A percentile compares a stretch with the other conserved stretches of the same genome.
Evolutionary conservation across 495 filamentous ascomycete species (phyloP).

Genomic region (Aspergillus nanangensis): DNA sequence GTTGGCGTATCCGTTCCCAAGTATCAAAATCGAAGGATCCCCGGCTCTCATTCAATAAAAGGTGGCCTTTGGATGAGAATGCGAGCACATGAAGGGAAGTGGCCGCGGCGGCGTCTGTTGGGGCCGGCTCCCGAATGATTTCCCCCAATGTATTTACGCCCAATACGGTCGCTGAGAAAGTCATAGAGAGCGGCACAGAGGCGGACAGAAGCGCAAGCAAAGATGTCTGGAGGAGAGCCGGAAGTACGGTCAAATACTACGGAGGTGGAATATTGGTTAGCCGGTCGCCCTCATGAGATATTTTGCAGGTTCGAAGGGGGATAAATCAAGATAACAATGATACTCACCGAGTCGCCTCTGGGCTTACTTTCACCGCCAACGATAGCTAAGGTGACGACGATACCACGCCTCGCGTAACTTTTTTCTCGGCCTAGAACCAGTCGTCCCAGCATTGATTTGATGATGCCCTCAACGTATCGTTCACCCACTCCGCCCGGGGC

Average conservation of each 20-base stretch:
- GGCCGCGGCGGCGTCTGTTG: slow-evolving; percentile 50
- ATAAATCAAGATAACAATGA: no score
- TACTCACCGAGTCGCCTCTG: slow-evolving; percentile 68
- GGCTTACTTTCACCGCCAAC: slow-evolving; percentile 51
- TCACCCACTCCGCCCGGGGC: slow-evolving; percentile 70
- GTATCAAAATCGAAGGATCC: slow-evolving; percentile 70
- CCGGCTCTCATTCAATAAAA: slow-evolving; percentile 77
- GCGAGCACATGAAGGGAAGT: slow-evolving; percentile 71
- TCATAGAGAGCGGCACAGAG: slow-evolving; percentile 68
- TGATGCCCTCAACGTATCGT: slow-evolving; percentile 39
- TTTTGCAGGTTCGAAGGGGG: no score
- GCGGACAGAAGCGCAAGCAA: slow-evolving; percentile 73
- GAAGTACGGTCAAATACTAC: slow-evolving; percentile 71
- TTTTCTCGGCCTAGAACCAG: slow-evolving; percentile 31
- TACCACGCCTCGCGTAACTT: slow-evolving; percentile 34
- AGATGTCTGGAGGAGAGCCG: slow-evolving; percentile 68
- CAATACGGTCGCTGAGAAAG: slow-evolving; percentile 58
- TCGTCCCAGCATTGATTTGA: slow-evolving; percentile 26
- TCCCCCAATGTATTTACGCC: slow-evolving; percentile 51
- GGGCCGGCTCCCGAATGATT: slow-evolving; percentile 51
- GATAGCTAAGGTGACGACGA: slow-evolving; percentile 39
- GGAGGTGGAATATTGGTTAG: no score
- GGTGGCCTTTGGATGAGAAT: slow-evolving; percentile 68
- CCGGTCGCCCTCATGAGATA: no score
- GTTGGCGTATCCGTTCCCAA: slow-evolving; percentile 69